phyloP scores from a whole-genome alignment of 108 stramenopile genomes.

The Conticribra weissflogii region DNA sequence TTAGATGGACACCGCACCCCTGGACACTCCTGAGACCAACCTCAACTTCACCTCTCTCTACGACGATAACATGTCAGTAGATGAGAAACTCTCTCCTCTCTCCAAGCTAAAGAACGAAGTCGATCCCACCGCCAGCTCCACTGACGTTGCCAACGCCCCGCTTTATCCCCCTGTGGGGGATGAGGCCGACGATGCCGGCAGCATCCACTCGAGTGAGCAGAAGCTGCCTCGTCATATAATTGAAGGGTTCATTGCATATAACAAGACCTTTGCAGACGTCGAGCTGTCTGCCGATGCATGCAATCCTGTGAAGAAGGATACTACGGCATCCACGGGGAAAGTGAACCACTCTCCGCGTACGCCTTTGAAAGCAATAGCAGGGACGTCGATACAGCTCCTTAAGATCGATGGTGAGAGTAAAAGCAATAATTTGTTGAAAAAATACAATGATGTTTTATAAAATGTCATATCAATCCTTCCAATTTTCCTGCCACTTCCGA shows the following conservation, averaged over 20 bases:
- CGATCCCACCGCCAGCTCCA: not conserved
- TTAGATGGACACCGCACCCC: not conserved
- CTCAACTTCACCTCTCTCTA: not conserved
- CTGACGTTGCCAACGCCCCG: too few relatives aligned
- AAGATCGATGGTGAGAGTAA: conserved; percentile 5
- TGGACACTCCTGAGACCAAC: not conserved
- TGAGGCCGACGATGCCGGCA: not conserved
- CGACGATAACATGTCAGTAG: not conserved
- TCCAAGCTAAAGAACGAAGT: not conserved
- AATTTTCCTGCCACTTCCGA: too few relatives aligned
- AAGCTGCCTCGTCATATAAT: not conserved
- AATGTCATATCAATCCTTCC: too few relatives aligned
- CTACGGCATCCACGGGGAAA: not conserved
- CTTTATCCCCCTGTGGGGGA: not conserved
- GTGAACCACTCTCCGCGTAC: not conserved
- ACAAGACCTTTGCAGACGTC: not conserved
- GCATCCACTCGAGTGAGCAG: not conserved
- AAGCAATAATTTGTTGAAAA: too few relatives aligned
- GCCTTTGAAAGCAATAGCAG: not conserved
- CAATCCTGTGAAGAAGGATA: conserved; percentile 6
- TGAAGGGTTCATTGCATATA: conserved; percentile 1
- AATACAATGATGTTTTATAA: too few relatives aligned
- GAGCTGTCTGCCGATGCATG: not conserved
- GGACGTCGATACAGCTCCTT: not conserved
- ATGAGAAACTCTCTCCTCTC: not conserved